A percentile compares a stretch with the other conserved stretches of the same genome.
Conservation (phyloP, 164 flowering plant genomes). For the Sextonia rubra region DNA sequence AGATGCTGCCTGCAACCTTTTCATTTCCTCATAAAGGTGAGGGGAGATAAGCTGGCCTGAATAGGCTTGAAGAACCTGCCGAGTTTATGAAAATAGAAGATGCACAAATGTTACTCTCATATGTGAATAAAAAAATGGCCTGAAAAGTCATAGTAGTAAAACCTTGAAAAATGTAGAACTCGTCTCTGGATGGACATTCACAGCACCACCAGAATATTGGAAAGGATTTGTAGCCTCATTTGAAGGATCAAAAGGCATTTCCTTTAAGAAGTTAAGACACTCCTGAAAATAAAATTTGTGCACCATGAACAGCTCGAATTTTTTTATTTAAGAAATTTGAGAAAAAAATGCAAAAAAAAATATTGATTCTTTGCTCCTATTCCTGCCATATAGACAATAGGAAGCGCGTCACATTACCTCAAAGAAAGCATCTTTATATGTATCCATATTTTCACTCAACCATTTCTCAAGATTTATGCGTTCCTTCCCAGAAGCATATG, state of each 20-base stretch:
- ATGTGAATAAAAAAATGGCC: background rate
- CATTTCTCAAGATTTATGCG: constrained; percentile 69
- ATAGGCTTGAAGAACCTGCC: constrained; percentile 73
- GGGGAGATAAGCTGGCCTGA: constrained; percentile 37
- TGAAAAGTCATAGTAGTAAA: background rate
- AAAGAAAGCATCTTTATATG: constrained; percentile 57
- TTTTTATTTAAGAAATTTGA: background rate
- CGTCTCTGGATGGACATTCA: constrained; percentile 47
- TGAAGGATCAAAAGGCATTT: constrained; percentile 37
- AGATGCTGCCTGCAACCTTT: constrained; percentile 41
- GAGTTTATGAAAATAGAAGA: background rate
- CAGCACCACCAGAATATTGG: constrained; percentile 45
- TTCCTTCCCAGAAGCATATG: constrained; percentile 64
- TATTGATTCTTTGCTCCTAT: background rate
- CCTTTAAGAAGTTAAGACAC: constrained; percentile 77
- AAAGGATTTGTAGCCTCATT: constrained; percentile 48
- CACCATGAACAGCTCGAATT: constrained; percentile 1
- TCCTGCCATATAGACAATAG: background rate
- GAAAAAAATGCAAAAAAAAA: constrained; percentile 4
- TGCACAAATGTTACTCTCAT: background rate
- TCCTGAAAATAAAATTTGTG: constrained; percentile 42
- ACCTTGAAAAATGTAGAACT: constrained; percentile 68
- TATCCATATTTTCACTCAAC: constrained; percentile 50
- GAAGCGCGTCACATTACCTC: constrained; percentile 41
- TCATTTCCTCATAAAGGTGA: constrained; percentile 65